Conservation (phyloP, 2,329 filamentous ascomycete species). For the Nakataea oryzae region DNA sequence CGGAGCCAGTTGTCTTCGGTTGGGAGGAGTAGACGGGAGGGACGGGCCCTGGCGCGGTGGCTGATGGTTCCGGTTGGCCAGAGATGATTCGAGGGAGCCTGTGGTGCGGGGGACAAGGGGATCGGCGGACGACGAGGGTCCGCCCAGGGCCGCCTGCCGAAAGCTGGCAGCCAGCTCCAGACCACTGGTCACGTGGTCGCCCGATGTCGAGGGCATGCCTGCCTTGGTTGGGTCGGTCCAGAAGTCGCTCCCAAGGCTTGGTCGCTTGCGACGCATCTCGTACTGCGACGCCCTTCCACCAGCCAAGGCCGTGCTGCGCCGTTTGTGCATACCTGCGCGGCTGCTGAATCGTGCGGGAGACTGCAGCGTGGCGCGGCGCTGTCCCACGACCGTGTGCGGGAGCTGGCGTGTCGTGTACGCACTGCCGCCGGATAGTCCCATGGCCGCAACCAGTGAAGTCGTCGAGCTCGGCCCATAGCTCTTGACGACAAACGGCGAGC, state of each 20-base stretch:
- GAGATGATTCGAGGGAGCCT: slow-evolving; percentile 6
- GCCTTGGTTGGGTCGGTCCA: slow-evolving; percentile 33
- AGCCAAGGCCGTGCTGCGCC: slow-evolving; percentile 28
- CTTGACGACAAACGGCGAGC: slow-evolving; percentile 44
- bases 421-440: slow-evolving; percentile 18
- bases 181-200: background rate
- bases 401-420: slow-evolving; percentile 21
- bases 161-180: background rate
- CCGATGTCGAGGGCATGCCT: background rate
- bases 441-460: slow-evolving; percentile 29
- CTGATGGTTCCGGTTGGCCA: background rate
- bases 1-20: background rate
- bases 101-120: slow-evolving; percentile 29
- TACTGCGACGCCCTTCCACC: slow-evolving; percentile 23
- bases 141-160: slow-evolving; percentile 7
- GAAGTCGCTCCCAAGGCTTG: slow-evolving; percentile 43
- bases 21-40: background rate
- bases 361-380: slow-evolving; percentile 30
- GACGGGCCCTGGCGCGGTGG: background rate
- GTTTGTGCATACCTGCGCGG: slow-evolving; percentile 38
- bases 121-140: slow-evolving; percentile 9
- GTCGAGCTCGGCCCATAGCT: slow-evolving; percentile 56
- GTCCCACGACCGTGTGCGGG: slow-evolving; percentile 37
- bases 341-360: slow-evolving; percentile 42
- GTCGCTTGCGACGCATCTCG: slow-evolving; percentile 24